Conservation (phyloP, 768 basidiomycete species). For the Lactifluus piperatus region DNA sequence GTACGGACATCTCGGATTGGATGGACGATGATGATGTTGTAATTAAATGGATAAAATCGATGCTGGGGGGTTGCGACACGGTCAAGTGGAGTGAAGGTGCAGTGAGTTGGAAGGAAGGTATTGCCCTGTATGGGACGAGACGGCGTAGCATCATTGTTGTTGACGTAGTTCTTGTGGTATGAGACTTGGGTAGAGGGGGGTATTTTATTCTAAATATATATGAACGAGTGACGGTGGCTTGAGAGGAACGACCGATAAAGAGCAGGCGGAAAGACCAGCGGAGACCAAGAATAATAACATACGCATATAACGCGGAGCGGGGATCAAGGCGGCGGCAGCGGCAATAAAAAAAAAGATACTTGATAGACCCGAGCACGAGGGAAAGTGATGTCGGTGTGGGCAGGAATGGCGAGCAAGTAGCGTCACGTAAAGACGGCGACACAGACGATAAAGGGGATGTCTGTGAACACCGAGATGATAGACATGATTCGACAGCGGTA, state of each 20-base stretch:
- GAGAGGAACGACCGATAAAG: not conserved
- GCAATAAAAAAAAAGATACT: not conserved
- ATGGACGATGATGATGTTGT: no score
- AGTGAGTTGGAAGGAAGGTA: not conserved
- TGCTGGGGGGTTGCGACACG: not conserved
- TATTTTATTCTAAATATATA: constrained; percentile 1
- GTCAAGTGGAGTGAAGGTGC: not conserved
- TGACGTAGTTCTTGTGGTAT: not conserved
- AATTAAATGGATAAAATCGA: not conserved
- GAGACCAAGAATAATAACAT: not conserved
- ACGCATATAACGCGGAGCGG: not conserved
- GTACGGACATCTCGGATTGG: constrained; percentile 1
- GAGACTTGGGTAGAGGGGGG: not conserved
- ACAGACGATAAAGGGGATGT: constrained; percentile 70
- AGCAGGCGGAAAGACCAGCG: not conserved
- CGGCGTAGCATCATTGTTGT: not conserved
- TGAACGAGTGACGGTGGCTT: not conserved
- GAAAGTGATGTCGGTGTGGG: not conserved
- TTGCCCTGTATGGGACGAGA: not conserved
- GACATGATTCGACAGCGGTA: constrained; percentile 68
- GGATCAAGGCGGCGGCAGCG: no score
- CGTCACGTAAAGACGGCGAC: constrained; percentile 49
- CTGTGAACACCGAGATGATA: constrained; percentile 57
- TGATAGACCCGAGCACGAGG: constrained; percentile 4
- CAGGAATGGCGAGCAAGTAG: not conserved